Base-by-base conservation (phyloP, 208 protist species). In the Trypanosoma lewisi region DNA sequence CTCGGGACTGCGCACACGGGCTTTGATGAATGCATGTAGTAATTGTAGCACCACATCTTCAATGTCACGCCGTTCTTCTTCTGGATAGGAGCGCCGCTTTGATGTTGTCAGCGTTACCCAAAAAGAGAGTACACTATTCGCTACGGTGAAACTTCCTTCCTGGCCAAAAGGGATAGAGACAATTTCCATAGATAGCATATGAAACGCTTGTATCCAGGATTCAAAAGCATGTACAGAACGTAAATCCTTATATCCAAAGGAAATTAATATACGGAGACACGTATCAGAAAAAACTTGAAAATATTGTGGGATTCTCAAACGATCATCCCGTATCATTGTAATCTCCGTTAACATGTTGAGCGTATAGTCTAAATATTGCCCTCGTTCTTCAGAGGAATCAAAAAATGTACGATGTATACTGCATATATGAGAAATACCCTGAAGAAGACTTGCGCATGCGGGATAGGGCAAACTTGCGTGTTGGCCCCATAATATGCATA, bases 361-460 rank as follows among this genome's bases (percentile, higher is more conserved):
- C 17, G 69, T 77, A 53, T 54, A 62, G 56, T 91, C 67, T 11
- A 95, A 60, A 63, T 84, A 95, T 34, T 72, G 59, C 12, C 81
- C 49, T 4, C 83, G 82, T 44, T 91, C 80, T 52, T 93, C 85
- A 8, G 50, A 54, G 6, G 75, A 75, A 27, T 87, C 80, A 68
- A 93, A 91, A 61, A 95, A 88, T 31, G 86, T 89, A 30, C 89
- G 81, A 14, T 86, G 84, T 30, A 91, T 80, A 8, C 89, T 84
- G 49, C 85, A 93, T 28, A 95, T 56, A 52, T 77, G 78, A 4
- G 69, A 65, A 27, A 95, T 69, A 0, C 79, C 89, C 19, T 48
- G 60, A 21, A 95, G 64, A 48, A 95, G 50, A 45, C 61, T 82
- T 12, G 66, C 63, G 55, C 89, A 93, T 28, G 78, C 71, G 7